A percentile compares a stretch with the other conserved stretches of the same genome.
Evolutionary conservation across 495 filamentous ascomycete species (phyloP).

Genomic region (Cairneyella variabilis): DNA sequence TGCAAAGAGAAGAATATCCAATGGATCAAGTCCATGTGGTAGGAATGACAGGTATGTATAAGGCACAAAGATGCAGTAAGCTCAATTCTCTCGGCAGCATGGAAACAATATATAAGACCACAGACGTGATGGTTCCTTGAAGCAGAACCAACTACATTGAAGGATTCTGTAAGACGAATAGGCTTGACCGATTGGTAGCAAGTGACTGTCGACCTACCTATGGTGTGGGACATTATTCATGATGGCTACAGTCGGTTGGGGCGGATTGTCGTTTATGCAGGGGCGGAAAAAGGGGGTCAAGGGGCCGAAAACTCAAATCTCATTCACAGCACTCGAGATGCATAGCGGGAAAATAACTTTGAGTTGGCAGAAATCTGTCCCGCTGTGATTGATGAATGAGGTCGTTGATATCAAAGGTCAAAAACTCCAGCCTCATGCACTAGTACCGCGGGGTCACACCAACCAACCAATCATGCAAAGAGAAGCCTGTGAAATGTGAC

Average conservation of each 20-base stretch:
- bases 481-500: constrained; percentile 2
- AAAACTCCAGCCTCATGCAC: too few relatives aligned
- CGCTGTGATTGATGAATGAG: too few relatives aligned
- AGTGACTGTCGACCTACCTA: background rate
- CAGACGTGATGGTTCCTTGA: constrained; percentile 4
- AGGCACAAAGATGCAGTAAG: background rate
- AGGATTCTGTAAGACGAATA: background rate
- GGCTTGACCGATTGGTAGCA: background rate
- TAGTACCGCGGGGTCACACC: too few relatives aligned
- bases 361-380: too few relatives aligned
- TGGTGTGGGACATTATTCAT: background rate
- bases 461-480: too few relatives aligned
- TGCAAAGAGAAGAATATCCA: background rate
- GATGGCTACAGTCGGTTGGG: background rate
- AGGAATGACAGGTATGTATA: background rate
- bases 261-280: background rate
- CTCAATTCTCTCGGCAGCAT: constrained; percentile 1
- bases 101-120: background rate
- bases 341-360: background rate
- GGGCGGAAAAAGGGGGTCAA: background rate
- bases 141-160: constrained; percentile 10
- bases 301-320: background rate
- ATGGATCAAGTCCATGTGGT: background rate
- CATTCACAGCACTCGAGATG: background rate
- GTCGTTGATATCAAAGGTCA: too few relatives aligned